Evolutionary conservation across 805 yeast genomes (phyloP).

Genomic region (Deakozyma indianensis): DNA sequence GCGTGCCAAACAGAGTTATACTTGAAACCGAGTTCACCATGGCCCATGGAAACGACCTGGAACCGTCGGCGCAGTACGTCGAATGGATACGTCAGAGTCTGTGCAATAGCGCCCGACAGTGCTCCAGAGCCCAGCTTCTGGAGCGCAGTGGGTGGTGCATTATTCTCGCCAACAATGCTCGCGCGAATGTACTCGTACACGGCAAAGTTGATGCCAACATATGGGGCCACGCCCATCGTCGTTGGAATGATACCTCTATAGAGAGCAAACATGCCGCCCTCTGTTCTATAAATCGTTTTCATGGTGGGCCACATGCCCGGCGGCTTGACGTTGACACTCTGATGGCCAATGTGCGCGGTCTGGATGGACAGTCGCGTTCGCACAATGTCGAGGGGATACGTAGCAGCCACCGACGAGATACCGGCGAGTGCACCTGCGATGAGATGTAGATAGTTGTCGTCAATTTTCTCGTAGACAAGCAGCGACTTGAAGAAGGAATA

Average conservation of each 20-base stretch:
- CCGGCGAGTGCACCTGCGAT: constrained; percentile 77
- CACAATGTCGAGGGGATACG: constrained; percentile 86
- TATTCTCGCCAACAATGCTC: constrained; percentile 24
- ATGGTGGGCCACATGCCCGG: constrained; percentile 59
- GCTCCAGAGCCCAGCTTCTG: constrained; percentile 72
- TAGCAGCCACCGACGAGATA: constrained; percentile 57
- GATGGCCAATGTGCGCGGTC: constrained; percentile 46
- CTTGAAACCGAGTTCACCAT: constrained; percentile 59
- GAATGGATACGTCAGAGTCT: constrained; percentile 80
- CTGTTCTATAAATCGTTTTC: constrained; percentile 45
- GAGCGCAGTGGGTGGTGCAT: constrained; percentile 25
- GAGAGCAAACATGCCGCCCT: constrained; percentile 70
- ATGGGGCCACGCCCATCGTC: constrained; percentile 87
- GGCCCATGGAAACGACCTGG: constrained; percentile 70
- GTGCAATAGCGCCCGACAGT: constrained; percentile 76
- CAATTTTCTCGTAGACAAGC: constrained; percentile 13
- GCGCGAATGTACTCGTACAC: constrained; percentile 74
- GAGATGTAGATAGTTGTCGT: constrained; percentile 28
- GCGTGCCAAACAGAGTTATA: constrained; percentile 72
- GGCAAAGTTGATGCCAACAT: constrained; percentile 85
- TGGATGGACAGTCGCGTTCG: constrained; percentile 82
- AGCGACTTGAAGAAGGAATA: constrained; percentile 45
- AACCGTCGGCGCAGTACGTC: constrained; percentile 80
- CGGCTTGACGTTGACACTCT: constrained; percentile 27
- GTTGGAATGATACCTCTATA: constrained; percentile 88